Evolutionary conservation across 352 stramenopile genomes (phyloP), one percentile per base, ranked within the genome.

Genomic region (Pythium phragmitis): DNA sequence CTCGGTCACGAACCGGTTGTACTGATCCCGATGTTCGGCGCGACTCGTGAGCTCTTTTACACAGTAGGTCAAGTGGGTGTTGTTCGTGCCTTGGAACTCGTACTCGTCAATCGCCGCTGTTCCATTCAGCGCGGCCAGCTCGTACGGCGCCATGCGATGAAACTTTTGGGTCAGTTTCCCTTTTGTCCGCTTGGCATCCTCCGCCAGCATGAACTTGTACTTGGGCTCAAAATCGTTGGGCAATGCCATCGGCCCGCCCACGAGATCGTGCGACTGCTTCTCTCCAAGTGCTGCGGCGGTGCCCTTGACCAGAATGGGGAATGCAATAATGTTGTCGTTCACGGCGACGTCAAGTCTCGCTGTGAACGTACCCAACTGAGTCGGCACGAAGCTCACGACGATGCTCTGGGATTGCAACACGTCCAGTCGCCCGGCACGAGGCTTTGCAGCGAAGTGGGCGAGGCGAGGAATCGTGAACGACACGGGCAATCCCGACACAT

Each of bases 191-290:
- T 85, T 88, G 0, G 83, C 82, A 50, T 94, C 79, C 1, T 94
- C 87, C 1, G 79, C 69, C 6, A 91, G 65, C n/a, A 97, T 64
- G 36, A 97, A 97, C 62, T 97, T 97, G 70, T 88, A 97, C 63
- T 91, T 81, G 4, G 85, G 85, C 7, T 74, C 77, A 57, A 98
- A 97, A 64, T 98, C 88, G 3, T 65, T 73, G 0, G 92, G 88
- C 4, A 97, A 60, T 3, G 88, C 89, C 4, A 87, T 68, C 0
- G 70, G 72, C 0, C 89, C 89, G 7, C 88, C 77, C 4, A 90
- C 68, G 4, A 92, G 67, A 1, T 71, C 57, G 3, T 77, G 59
- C 7, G 37, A 67, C 42, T 60, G 53, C 13, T 46, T 62, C 52
- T 90, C 58, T 0, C 82, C 83, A 5, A 92, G 63, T 0, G 65